Evolutionary conservation across 768 basidiomycete species (phyloP).

Genomic region (Thelephora aurantiotincta): DNA sequence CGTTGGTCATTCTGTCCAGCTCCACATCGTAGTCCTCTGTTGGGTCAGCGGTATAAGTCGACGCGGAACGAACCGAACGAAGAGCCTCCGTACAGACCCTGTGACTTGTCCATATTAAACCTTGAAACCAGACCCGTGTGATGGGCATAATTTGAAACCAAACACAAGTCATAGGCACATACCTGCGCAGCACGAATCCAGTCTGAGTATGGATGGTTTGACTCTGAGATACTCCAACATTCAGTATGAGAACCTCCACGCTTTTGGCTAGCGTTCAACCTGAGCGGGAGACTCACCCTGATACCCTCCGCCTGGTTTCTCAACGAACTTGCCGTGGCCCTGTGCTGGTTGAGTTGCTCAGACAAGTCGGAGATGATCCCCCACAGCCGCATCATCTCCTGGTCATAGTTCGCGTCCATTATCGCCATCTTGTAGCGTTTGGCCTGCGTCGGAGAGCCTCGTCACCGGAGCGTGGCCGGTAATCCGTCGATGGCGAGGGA

Average conservation of each 20-base stretch:
- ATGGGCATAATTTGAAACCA: constrained; percentile 1
- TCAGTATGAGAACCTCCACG: not conserved
- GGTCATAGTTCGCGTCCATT: constrained; percentile 35
- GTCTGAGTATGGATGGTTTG: constrained; percentile 85
- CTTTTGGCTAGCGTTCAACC: not conserved
- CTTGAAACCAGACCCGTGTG: constrained; percentile 19
- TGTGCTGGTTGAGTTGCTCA: constrained; percentile 72
- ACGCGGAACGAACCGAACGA: constrained; percentile 1
- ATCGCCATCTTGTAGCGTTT: constrained; percentile 29
- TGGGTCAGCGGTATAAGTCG: not conserved
- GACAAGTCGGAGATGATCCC: constrained; percentile 63
- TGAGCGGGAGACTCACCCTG: constrained; percentile 40
- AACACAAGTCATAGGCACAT: constrained; percentile 12
- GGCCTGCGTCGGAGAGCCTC: no score
- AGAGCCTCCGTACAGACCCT: constrained; percentile 35
- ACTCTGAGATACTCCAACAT: constrained; percentile 27
- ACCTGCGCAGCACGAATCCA: constrained; percentile 83
- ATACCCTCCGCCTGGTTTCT: constrained; percentile 62
- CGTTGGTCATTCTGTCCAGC: constrained; percentile 76
- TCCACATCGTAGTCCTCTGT: constrained; percentile 85
- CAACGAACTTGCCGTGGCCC: constrained; percentile 53
- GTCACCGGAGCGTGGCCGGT: no score
- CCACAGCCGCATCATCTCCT: constrained; percentile 51
- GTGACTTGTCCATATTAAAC: constrained; percentile 80
- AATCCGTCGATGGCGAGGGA: no score